Percentiles rank a stretch among this genome's conserved stretches.
These are phyloP conservation scores for Leptographium flavum DNA, from an alignment of 2,329 filamentous ascomycete species.

Conservation along the genomic window DNA sequence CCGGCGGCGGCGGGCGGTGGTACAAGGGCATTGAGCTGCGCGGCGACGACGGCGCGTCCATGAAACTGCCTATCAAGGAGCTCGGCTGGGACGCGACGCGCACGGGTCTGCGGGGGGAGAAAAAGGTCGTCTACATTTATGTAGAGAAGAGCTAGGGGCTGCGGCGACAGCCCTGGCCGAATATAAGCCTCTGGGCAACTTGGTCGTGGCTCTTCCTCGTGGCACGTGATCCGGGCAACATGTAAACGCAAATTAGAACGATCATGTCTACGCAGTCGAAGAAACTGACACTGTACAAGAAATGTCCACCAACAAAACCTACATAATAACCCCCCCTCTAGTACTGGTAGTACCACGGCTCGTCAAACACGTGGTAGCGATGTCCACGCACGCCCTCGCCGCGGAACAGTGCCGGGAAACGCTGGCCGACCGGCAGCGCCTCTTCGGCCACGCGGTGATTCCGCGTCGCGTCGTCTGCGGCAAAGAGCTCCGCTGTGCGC, in stretches of 20 bases:
- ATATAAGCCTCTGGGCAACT: too few relatives aligned
- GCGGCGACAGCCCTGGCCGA: constrained; percentile 4
- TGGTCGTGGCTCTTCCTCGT: neutral
- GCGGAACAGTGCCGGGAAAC: constrained; percentile 74
- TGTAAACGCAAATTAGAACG: too few relatives aligned
- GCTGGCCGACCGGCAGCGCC: constrained; percentile 59
- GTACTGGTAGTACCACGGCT: constrained; percentile 57
- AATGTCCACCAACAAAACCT: neutral
- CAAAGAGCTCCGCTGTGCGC: constrained; percentile 35
- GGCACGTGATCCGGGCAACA: too few relatives aligned
- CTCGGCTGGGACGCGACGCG: constrained; percentile 44
- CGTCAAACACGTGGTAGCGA: constrained; percentile 87
- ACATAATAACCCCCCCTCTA: constrained; percentile 10
- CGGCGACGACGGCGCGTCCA: constrained; percentile 32
- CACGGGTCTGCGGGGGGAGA: constrained; percentile 30
- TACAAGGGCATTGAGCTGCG: constrained; percentile 37
- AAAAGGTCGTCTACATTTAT: constrained; percentile 46
- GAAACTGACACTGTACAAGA: neutral
- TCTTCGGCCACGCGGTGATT: constrained; percentile 49
- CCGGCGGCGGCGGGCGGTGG: constrained; percentile 43
- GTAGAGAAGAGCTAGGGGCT: constrained; percentile 32
- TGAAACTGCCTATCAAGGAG: constrained; percentile 36
- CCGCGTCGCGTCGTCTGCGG: constrained; percentile 36
- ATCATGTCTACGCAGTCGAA: too few relatives aligned
- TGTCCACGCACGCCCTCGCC: constrained; percentile 82